These are phyloP conservation scores for Penicillium expansum DNA, from an alignment of 2,329 filamentous ascomycete species.

Conservation along the genomic window DNA sequence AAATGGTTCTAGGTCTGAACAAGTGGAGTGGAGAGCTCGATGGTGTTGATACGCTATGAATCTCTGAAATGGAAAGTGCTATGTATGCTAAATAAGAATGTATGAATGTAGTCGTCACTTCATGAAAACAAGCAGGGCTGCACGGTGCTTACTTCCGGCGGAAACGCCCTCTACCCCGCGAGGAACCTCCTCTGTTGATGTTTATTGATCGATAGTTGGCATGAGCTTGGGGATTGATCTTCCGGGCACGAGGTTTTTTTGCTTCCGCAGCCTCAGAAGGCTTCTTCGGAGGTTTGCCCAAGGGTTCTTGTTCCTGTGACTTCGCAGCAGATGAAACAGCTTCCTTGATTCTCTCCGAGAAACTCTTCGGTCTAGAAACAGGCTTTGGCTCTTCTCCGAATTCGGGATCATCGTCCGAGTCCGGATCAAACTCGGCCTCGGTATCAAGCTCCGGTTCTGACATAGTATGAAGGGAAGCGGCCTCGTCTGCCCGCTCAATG, in stretches of 20 bases:
- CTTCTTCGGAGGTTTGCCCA: constrained; percentile 11
- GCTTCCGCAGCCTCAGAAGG: constrained; percentile 14
- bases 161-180: constrained; percentile 40
- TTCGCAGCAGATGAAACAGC: constrained; percentile 29
- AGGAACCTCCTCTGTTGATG: constrained; percentile 40
- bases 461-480: constrained; percentile 29
- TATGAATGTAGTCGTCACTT: constrained; percentile 23
- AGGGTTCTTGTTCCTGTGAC: constrained; percentile 8
- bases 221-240: constrained; percentile 47
- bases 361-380: constrained; percentile 28
- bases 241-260: constrained; percentile 31
- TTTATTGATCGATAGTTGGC: constrained; percentile 50
- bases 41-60: not conserved
- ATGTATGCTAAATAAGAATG: constrained; percentile 7
- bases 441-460: constrained; percentile 30
- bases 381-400: constrained; percentile 25
- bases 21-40: not conserved
- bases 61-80: not conserved
- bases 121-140: constrained; percentile 7
- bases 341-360: constrained; percentile 39
- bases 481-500: constrained; percentile 11
- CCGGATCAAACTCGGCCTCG: constrained; percentile 16
- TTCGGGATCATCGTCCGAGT: constrained; percentile 32
- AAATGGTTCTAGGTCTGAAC: not conserved
- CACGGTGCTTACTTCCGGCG: constrained; percentile 29